Evolutionary conservation across 768 basidiomycete species (phyloP), one percentile per base, ranked within the genome.

Genomic region (Amanita rimosa): DNA sequence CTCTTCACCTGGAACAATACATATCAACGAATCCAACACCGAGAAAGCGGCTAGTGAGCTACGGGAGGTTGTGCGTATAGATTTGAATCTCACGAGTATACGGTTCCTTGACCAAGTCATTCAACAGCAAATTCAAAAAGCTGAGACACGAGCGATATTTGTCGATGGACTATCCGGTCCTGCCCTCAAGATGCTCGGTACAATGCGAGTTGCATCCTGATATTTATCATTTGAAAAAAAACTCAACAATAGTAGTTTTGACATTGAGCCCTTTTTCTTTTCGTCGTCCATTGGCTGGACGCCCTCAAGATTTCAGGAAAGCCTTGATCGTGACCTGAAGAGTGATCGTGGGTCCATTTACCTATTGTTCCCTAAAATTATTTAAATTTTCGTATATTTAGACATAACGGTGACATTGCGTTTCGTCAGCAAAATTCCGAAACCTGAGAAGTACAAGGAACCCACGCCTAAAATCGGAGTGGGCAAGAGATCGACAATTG

Each of bases 201-300:
- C 74, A 33, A 75, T 58, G 80, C 78, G 52, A 48, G 67, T 10
- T 16, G 31, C 31, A 27, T 9, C 2, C 16, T 19, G 40, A 17
- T 41, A n/a, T n/a, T 17, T 6, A 21, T 37, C 10, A 4, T 16
- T 19, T 21, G 7, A n/a, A 24, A 24, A 19, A 19, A 27, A 17
- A 14, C 24, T 24, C 24, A 29, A 14, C 21, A 13, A 14, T 13
- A 10, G 13, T 24, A 75, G 79, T 55, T 78, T 73, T 54, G 67
- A 71, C 35, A 71, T 82, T 43, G 81, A 83, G 53, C 81, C 81
- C 0, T 83, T 81, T 58, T 83, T 78, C 60, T 83, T 75, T 54
- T 79, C 79, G 0, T 81, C 80, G 0, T 78, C 78, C 13, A 54
- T 79, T 3, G 79, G 76, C 50, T 81, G 79, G 79, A 84, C 81